phyloP scores from a whole-genome alignment of 2,329 filamentous ascomycete species.

The Chaetomium strumarium region DNA sequence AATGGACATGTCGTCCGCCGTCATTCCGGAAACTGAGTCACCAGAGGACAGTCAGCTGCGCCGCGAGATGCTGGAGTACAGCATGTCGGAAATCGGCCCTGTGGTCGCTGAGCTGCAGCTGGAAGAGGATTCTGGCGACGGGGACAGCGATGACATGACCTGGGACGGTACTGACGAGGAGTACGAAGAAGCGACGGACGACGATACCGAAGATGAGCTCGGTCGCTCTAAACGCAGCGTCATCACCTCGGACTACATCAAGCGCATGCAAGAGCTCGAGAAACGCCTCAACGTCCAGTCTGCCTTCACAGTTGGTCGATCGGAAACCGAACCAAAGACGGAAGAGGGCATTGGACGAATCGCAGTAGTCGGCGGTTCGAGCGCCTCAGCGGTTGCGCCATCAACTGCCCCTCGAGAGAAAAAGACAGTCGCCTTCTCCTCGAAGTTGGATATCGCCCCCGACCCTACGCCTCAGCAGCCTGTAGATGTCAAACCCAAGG shows the following conservation, averaged over 20 bases:
- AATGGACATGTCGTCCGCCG: constrained; percentile 40
- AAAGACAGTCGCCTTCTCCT: constrained; percentile 79
- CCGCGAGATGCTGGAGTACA: constrained; percentile 85
- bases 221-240: constrained; percentile 65
- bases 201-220: constrained; percentile 70
- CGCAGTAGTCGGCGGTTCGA: constrained; percentile 13
- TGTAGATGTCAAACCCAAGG: constrained; percentile 17
- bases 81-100: constrained; percentile 79
- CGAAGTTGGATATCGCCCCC: constrained; percentile 63
- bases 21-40: constrained; percentile 69
- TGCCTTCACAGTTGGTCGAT: constrained; percentile 45
- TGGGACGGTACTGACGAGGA: constrained; percentile 50
- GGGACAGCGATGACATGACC: constrained; percentile 45
- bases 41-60: constrained; percentile 74
- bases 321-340: constrained; percentile 41
- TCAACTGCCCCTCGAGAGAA: constrained; percentile 29
- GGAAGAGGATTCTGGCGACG: constrained; percentile 58
- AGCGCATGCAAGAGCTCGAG: constrained; percentile 81
- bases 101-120: constrained; percentile 89
- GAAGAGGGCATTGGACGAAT: constrained; percentile 34
- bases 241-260: constrained; percentile 68
- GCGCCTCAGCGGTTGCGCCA: neutral
- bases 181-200: constrained; percentile 41
- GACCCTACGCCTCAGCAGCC: constrained; percentile 22
- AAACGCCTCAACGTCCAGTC: constrained; percentile 61